These are phyloP conservation scores for Lasiodiplodia sp. DNA, from an alignment of 2,329 filamentous ascomycete genomes.

Conservation along the genomic window DNA sequence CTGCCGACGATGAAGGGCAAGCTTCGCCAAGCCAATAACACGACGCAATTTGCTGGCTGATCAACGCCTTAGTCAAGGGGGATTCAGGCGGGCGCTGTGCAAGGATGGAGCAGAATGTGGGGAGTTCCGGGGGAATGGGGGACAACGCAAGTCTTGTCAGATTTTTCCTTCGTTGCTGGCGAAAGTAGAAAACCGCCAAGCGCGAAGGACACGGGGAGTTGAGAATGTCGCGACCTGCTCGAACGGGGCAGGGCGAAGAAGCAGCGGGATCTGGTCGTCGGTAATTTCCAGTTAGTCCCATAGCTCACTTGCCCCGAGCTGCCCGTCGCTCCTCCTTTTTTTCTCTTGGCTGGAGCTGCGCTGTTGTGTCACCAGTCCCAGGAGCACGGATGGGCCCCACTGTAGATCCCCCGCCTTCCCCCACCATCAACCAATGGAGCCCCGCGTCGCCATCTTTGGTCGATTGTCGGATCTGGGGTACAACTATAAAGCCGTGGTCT, in stretches of 20 bases:
- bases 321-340: not conserved
- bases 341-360: not conserved
- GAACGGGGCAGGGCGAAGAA: too few species aligned
- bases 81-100: not conserved
- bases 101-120: not conserved
- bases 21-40: slow-evolving; percentile 1
- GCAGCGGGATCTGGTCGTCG: too few species aligned
- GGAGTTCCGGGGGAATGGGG: too few species aligned
- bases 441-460: not conserved
- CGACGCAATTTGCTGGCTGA: not conserved
- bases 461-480: not conserved
- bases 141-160: too few species aligned
- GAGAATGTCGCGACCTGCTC: too few species aligned
- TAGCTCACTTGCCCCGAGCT: not conserved
- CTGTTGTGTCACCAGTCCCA: slow-evolving; percentile 3
- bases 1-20: not conserved
- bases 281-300: not conserved
- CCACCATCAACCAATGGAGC: not conserved
- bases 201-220: too few species aligned
- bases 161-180: too few species aligned
- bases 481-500: not conserved
- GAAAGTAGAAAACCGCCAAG: too few species aligned
- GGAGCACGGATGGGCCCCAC: slow-evolving; percentile 10
- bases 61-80: not conserved
- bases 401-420: slow-evolving; percentile 22